phyloP scores from a whole-genome alignment of 805 yeast species.

The Pichia paraexigua region DNA sequence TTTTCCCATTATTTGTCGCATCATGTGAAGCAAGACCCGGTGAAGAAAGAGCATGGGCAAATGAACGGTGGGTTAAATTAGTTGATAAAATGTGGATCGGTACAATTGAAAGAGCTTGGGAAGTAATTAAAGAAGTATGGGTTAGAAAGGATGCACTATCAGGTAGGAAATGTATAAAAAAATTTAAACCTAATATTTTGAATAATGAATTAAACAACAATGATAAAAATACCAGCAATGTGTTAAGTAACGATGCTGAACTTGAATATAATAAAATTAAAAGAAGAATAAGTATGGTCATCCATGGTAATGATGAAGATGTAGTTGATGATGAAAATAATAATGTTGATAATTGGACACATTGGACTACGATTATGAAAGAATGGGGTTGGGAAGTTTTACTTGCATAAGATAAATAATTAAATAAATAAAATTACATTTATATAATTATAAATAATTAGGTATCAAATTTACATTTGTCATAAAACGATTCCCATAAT shows the following conservation, averaged over 20 bases:
- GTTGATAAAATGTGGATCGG: conserved; percentile 55
- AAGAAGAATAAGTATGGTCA: conserved; percentile 24
- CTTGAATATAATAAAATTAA: conserved; percentile 19
- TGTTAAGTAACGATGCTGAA: conserved; percentile 7
- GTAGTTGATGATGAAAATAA: conserved; percentile 25
- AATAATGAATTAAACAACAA: conserved; percentile 2
- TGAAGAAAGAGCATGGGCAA: conserved; percentile 57
- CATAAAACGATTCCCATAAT: conserved; percentile 84
- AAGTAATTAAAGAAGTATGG: conserved; percentile 70
- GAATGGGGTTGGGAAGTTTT: conserved; percentile 75
- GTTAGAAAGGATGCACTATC: conserved; percentile 44
- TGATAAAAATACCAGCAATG: neutral
- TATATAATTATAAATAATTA: neutral
- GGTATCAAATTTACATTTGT: conserved; percentile 31
- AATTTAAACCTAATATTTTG: neutral
- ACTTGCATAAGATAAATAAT: conserved; percentile 33
- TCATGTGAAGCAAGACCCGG: conserved; percentile 56
- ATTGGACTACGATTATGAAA: conserved; percentile 64
- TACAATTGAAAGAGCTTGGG: conserved; percentile 56
- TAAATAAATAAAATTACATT: neutral
- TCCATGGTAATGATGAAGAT: conserved; percentile 36
- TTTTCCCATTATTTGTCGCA: conserved; percentile 56
- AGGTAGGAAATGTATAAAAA: conserved; percentile 12
- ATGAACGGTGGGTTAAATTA: conserved; percentile 47
- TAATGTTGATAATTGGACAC: conserved; percentile 43